These are phyloP conservation scores for Penicillium griseofulvum DNA, from an alignment of 2,329 filamentous ascomycete genomes.

Conservation along the genomic window DNA sequence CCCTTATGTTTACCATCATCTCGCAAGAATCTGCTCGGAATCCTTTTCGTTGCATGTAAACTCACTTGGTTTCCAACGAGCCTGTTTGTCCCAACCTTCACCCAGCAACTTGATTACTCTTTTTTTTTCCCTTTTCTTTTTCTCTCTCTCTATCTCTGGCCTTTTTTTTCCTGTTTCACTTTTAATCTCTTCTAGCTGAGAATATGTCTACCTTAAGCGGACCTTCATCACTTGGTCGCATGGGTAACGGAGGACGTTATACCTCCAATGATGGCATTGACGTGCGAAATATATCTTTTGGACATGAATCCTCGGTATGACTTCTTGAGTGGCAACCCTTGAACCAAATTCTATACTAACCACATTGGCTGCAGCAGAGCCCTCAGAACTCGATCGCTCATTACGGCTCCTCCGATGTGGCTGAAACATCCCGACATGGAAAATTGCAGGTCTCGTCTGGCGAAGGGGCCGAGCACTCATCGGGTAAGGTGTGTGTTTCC, in stretches of 20 bases:
- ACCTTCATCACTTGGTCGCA: slow-evolving; percentile 27
- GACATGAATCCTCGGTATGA: slow-evolving; percentile 31
- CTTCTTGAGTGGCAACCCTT: background rate
- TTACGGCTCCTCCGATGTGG: slow-evolving; percentile 29
- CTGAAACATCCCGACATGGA: slow-evolving; percentile 36
- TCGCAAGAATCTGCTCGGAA: slow-evolving; percentile 21
- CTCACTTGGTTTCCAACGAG: slow-evolving; percentile 18
- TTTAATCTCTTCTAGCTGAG: slow-evolving; percentile 1
- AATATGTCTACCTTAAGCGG: slow-evolving; percentile 31
- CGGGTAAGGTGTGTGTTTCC: slow-evolving; percentile 37
- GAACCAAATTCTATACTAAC: background rate
- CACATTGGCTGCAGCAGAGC: slow-evolving; percentile 14
- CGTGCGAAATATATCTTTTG: slow-evolving; percentile 18
- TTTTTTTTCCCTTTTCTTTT: slow-evolving; percentile 10
- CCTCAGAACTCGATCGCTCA: slow-evolving; percentile 26
- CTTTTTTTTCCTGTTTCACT: background rate
- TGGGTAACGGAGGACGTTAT: slow-evolving; percentile 20
- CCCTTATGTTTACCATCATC: slow-evolving; percentile 20
- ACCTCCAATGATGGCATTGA: slow-evolving; percentile 21
- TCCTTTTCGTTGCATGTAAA: slow-evolving; percentile 26
- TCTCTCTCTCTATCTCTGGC: background rate
- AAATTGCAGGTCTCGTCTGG: slow-evolving; percentile 27
- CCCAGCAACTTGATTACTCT: background rate
- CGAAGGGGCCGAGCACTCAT: slow-evolving; percentile 26
- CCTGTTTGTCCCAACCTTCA: slow-evolving; percentile 8